Evolutionary conservation across 2,329 filamentous ascomycete species (phyloP), one percentile per base, ranked within the genome.

Genomic region (Alternaria incomplexa): DNA sequence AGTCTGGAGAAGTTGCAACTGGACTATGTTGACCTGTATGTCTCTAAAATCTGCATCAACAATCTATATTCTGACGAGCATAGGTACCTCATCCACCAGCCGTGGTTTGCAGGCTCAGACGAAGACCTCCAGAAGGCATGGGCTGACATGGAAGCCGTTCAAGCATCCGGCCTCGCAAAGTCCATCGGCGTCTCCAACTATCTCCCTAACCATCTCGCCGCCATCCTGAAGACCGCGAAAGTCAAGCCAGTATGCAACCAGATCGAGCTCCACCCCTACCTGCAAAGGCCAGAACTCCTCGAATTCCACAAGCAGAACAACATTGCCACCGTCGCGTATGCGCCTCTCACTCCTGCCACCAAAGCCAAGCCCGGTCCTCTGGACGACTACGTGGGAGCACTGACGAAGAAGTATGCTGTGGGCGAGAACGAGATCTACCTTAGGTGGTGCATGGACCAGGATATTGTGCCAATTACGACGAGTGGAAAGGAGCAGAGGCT

Each of bases 191-290:
- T 90, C 22, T 89, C 86, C 58, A 90, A 80, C 76, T 90, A 85
- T 75, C 77, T 86, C 6, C 82, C 84, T 23, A 74, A 79, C 22
- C 85, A 90, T 62, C 80, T 90, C 17, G 83, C 87, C 48, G 82
- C 83, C 11, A 83, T 86, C 20, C 78, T 87, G 56, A 83, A 84
- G 57, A 83, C 81, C 0, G 85, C 85, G n/a, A 84, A 80, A 43
- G 82, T 88, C 11, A 79, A 82, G 1, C 89, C 89, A 1, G 87
- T 87, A 2, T 85, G 86, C 69, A 91, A 91, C 79, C 89, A 91
- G 79, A 88, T 91, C 66, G 89, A 91, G 76, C 88, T 88, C 55
- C 89, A 91, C 76, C 88, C 89, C 2, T 90, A 90, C 71, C 83
- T 91, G 11, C 89, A 90, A 74, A 89, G 88, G 73, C 80, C 81